Evolutionary conservation across 768 basidiomycete species (phyloP).

Genomic region (Psilocybe cubensis): DNA sequence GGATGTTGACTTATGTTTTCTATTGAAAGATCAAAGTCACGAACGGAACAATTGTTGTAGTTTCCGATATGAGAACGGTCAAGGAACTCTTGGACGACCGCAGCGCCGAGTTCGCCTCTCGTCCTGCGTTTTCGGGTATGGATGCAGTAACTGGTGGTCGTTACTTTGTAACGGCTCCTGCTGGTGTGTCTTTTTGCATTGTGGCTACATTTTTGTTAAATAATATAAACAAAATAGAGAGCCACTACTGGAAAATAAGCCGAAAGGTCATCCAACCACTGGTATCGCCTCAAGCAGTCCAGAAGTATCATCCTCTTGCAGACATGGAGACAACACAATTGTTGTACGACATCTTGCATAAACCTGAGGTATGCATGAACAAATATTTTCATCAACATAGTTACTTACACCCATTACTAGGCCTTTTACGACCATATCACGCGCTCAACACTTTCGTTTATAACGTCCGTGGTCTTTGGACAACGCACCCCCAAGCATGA

Average conservation of each 20-base stretch:
- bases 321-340: not conserved
- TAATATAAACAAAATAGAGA: not conserved
- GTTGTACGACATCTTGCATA: not conserved
- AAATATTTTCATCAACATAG: not conserved
- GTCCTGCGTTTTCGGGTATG: not conserved
- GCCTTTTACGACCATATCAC: not conserved
- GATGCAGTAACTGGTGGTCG: not conserved
- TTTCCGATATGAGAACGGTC: no score
- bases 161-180: not conserved
- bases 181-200: not conserved
- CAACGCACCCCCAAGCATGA: not conserved
- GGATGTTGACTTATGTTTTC: not conserved
- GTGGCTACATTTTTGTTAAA: not conserved
- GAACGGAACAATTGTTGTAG: not conserved
- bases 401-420: not conserved
- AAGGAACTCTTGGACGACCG: no score
- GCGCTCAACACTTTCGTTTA: not conserved
- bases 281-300: not conserved
- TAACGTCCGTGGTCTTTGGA: not conserved
- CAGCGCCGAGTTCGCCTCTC: no score
- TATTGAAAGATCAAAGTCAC: not conserved
- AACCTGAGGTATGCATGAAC: not conserved
- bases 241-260: not conserved
- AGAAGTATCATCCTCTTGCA: not conserved
- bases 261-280: not conserved